phyloP scores from a whole-genome alignment of 352 stramenopile genomes.

The Phytophthora kernoviae region DNA sequence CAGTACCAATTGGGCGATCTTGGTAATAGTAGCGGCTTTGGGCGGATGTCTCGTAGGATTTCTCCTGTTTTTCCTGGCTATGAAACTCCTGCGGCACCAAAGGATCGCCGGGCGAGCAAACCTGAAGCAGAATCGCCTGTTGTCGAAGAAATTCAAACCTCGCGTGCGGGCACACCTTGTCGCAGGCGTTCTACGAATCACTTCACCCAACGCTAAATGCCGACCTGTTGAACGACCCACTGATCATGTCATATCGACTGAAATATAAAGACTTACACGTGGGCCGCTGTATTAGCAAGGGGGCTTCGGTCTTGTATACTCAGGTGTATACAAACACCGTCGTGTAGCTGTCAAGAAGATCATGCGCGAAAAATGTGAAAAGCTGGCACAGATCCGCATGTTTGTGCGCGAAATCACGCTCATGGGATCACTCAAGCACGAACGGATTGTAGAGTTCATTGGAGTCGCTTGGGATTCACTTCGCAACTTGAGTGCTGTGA shows the following conservation, averaged over 20 bases:
- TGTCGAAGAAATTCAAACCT: conserved; percentile 23
- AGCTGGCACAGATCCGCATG: conserved; percentile 39
- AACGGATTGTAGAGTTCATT: conserved; percentile 73
- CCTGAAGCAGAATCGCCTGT: conserved; percentile 8
- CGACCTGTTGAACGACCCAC: conserved; percentile 39
- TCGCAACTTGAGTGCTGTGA: conserved; percentile 58
- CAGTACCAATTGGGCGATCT: conserved; percentile 36
- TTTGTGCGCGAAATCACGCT: conserved; percentile 67
- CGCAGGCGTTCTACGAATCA: conserved; percentile 49
- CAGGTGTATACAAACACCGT: conserved; percentile 35
- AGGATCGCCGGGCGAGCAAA: conserved; percentile 15
- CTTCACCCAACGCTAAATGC: conserved; percentile 40
- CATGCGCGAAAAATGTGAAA: conserved; percentile 38
- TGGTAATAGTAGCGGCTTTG: conserved; percentile 37
- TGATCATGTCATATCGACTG: conserved; percentile 42
- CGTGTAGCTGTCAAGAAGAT: conserved; percentile 54
- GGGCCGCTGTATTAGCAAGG: conserved; percentile 47
- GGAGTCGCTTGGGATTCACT: conserved; percentile 71
- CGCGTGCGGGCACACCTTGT: conserved; percentile 18
- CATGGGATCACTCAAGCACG: conserved; percentile 62
- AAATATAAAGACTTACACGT: conserved; percentile 45
- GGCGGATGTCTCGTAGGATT: conserved; percentile 43
- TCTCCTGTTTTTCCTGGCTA: conserved; percentile 39
- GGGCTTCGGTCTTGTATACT: conserved; percentile 52
- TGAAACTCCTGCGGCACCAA: conserved; percentile 16